Evolutionary conservation across 208 protist genomes (phyloP), one percentile per base, ranked within the genome.

Genomic region (Leishmania major): DNA sequence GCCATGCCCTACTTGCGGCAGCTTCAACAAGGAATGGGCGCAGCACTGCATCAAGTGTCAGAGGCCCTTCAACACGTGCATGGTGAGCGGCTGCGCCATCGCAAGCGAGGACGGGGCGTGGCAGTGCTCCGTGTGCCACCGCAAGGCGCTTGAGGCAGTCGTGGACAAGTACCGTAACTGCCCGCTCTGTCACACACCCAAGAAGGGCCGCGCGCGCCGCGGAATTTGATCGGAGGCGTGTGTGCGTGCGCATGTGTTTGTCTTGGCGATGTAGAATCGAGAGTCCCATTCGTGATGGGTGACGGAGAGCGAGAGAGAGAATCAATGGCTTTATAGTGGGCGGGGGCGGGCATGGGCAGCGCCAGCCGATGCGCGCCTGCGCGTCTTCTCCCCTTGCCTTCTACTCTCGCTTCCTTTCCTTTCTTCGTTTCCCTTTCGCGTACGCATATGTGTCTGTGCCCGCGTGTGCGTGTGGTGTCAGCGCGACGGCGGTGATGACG

Each of bases 21-120:
- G 89, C 28, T 94, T 93, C 77, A 97, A 97, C 79, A 94, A 95
- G 78, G 98, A 99, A 77, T 99, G 97, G 94, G 93, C 93, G 6
- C 78, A 84, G 15, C 77, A 67, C 51, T 99, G 98, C 79, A 83
- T 85, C 60, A 89, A 90, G 79, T 99, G 98, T 86, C 85, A 93
- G 76, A 80, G 95, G 73, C 84, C 84, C 15, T 98, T 99, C 74
- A 83, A 80, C 66, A 88, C 93, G 47, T 99, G 97, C 89, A 90
- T 99, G 40, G 88, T 93, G 47, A 95, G 92, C 45, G 97, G 97
- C 45, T 87, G 92, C 62, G 89, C 89, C 78, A 97, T 99, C 67
- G 79, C 87, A 3, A 79, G 80, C 47, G 86, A 94, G 79, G 86
- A 90, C 45, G 88, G 92, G 45, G 90, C 86, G 66, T 98, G 92